Percentiles rank a stretch among this genome's conserved stretches.
Evolutionary conservation across 495 filamentous ascomycete genomes (phyloP).

Genomic region (Amphirosellinia nigrospora): DNA sequence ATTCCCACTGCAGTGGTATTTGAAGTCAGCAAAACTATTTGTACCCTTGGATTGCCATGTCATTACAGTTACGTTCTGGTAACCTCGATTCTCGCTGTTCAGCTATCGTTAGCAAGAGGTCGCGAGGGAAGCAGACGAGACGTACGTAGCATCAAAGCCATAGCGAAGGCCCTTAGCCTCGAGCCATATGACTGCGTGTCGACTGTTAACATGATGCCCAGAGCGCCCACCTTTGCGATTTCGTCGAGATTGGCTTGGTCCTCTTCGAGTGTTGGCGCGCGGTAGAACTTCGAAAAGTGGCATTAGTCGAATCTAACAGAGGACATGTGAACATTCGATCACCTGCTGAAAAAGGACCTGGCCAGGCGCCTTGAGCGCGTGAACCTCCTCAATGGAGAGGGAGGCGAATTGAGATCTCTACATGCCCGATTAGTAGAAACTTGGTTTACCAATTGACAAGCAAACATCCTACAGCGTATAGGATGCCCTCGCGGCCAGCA

Average conservation of each 20-base stretch:
- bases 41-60: neutral
- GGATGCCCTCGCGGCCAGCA: constrained; percentile 42
- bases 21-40: neutral
- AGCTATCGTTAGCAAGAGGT: neutral
- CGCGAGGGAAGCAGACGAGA: neutral
- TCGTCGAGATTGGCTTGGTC: constrained; percentile 32
- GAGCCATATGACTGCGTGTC: constrained; percentile 15
- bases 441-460: neutral
- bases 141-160: constrained; percentile 15
- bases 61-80: constrained; percentile 10
- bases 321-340: neutral
- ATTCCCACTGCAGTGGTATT: constrained; percentile 31
- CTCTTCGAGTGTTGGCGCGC: constrained; percentile 12
- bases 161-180: constrained; percentile 10
- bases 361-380: constrained; percentile 35
- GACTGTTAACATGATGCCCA: constrained; percentile 15
- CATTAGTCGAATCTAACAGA: constrained; percentile 37
- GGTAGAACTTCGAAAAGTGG: constrained; percentile 12
- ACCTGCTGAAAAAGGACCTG: constrained; percentile 49
- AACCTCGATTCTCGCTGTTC: constrained; percentile 11
- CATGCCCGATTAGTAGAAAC: no score
- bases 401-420: constrained; percentile 39
- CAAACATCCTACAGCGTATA: constrained; percentile 50
- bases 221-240: constrained; percentile 37
- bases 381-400: constrained; percentile 46